Base-by-base conservation (phyloP, 169 alveolate species). In the Cyclospora cayetanensis region DNA sequence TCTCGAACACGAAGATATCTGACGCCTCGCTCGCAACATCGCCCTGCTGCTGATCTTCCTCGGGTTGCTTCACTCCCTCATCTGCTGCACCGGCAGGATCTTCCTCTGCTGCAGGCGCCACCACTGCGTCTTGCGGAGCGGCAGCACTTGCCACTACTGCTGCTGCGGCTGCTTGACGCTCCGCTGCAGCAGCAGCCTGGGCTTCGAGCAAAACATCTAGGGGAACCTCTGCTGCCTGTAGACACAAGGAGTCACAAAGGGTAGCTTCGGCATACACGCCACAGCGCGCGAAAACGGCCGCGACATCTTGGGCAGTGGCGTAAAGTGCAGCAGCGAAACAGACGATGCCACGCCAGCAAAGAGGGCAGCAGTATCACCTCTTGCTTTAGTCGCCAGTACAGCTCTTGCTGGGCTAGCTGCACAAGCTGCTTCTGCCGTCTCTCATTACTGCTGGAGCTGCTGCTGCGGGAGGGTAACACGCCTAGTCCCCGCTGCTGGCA, bases 401-500 rank as follows among this genome's bases (percentile, higher is more conserved):
- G 90, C 77, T 80, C 90, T 55, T 80, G 90, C 15, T 76, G 76
- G 46, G 90, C 90, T 66, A 80, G 77, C 74, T 80, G 90, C 60
- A 80, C 50, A 5, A 80, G 77, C 76, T 80, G 90, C 90, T 80
- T 80, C 55, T 80, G 90, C n/a, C 90, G 50, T 15, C 90, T 80
- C 53, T 50, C 90, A 76, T 76, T 80, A 76, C 90, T 80, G 74
- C 90, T 80, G 74, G 76, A 35, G 52, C 35, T 53, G 76, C 90
- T 80, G 90, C 74, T 80, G 90, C 90, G 90, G 2, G 90, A 80
- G 18, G 90, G 90, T 55, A 80, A 34, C 46, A 80, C 90, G 2
- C 90, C 90, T 31, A 85, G 70, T 18, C 91, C 91, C 70, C 91
- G 91, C 55, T 85, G 91, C 85, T 85, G 91, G 72, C 91, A 85